Evolutionary conservation across 2,329 filamentous ascomycete species (phyloP), one percentile per base, ranked within the genome.

Genomic region (Pezicula carpinea): DNA sequence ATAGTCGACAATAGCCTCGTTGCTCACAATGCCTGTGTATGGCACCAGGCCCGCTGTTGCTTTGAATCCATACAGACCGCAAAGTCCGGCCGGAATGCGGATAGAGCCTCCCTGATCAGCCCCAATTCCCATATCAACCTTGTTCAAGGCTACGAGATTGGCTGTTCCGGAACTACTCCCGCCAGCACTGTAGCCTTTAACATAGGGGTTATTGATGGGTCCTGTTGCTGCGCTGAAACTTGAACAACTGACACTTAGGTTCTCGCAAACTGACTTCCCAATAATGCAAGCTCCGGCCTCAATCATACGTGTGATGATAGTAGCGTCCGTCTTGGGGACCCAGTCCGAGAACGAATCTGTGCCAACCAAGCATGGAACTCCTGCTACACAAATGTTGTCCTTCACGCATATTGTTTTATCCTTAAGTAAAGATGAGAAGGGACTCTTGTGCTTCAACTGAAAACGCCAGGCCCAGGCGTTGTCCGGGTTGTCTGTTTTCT

Each of bases 221-320:
- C 75, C 74, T 14, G 69, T 70, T 5, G 69, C 69, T 31, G 67
- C 69, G 0, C 70, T 75, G 49, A 70, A 75, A 0, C 71, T 74
- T 0, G 69, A 67, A 1, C 73, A 72, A 0, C 70, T 72, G 49
- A 71, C 70, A 51, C 73, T 79, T 40, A 74, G 71, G 53, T 77
- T 76, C 50, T 80, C 77, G 48, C 77, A 80, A 3, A 72, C 73
- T 1, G 73, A 66, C 1, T 74, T 78, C 10, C 77, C 72, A 6
- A 69, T 64, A 14, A 80, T 71, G 36, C 69, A 58, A 0, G 69
- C 76, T 0, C 76, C 76, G 2, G 73, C 73, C 14, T 76, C 69
- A 3, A 80, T 59, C 0, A 71, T 60, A 13, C 77, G 62, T 0
- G 69, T 73, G 18, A 79, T 73, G 1, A 79, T 69, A 0, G 74